phyloP scores from a whole-genome alignment of 1,284 basidiomycete genomes.

The Ganoderma lucidum region DNA sequence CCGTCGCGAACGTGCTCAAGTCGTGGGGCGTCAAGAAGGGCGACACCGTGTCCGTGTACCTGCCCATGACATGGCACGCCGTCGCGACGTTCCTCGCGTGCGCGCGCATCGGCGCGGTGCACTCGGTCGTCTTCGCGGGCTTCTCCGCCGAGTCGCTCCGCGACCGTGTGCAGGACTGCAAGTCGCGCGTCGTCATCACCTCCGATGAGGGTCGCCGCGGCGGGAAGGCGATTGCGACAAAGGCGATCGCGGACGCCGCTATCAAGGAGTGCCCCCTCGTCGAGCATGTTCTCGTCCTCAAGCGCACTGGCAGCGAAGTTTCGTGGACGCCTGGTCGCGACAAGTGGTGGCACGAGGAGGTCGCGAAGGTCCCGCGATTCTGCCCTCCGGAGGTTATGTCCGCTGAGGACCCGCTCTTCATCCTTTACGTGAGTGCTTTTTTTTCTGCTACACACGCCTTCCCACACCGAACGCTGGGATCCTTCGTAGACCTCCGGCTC shows the following conservation, averaged over 20 bases:
- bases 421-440: constrained; percentile 83
- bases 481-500: constrained; percentile 85
- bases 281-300: constrained; percentile 91
- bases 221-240: constrained; percentile 95
- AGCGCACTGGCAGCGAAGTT: constrained; percentile 87
- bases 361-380: constrained; percentile 85
- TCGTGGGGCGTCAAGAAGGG: constrained; percentile 94
- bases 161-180: constrained; percentile 93
- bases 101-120: constrained; percentile 95
- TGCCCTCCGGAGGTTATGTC: constrained; percentile 90
- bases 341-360: constrained; percentile 97
- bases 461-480: constrained; percentile 9
- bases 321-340: constrained; percentile 90
- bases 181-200: constrained; percentile 91
- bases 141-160: constrained; percentile 97
- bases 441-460: background rate
- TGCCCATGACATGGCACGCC: constrained; percentile 93
- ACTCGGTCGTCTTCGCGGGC: constrained; percentile 99
- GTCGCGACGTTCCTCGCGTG: constrained; percentile 97
- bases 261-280: constrained; percentile 87
- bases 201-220: constrained; percentile 96
- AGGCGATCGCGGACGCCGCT: constrained; percentile 94
- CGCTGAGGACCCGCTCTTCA: constrained; percentile 96
- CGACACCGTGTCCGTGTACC: constrained; percentile 93
- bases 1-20: constrained; percentile 93